Conservation (phyloP, 1,284 basidiomycete species). For the Fomitopsis palustris region DNA sequence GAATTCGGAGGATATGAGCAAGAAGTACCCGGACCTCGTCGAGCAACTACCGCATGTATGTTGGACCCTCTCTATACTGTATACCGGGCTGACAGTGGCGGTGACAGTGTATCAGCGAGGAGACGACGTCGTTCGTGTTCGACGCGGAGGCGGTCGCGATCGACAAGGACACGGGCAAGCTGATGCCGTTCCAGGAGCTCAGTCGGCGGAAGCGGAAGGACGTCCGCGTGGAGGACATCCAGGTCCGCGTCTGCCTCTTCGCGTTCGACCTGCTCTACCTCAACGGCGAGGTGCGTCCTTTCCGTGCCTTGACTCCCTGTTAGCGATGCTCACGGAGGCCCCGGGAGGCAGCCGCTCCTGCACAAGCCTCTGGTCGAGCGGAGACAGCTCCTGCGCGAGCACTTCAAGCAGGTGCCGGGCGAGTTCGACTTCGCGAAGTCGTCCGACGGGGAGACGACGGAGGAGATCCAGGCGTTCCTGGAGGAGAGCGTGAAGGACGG, state of each 20-base stretch:
- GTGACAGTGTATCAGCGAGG: conserved; percentile 77
- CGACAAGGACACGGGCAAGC: conserved; percentile 77
- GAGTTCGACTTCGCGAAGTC: conserved; percentile 94
- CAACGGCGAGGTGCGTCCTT: conserved; percentile 80
- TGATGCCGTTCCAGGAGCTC: conserved; percentile 98
- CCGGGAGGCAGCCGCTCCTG: conserved; percentile 52
- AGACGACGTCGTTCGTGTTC: conserved; percentile 85
- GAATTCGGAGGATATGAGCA: conserved; percentile 99
- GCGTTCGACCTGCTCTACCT: conserved; percentile 94
- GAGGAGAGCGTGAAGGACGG: conserved; percentile 95
- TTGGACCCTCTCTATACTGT: conserved; percentile 7
- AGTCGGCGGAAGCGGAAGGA: conserved; percentile 96
- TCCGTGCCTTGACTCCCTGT: background rate
- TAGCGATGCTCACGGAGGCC: background rate
- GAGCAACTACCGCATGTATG: conserved; percentile 86
- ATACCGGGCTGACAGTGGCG: background rate
- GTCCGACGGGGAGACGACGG: conserved; percentile 85
- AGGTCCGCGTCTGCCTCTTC: conserved; percentile 93
- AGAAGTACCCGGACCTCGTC: conserved; percentile 97
- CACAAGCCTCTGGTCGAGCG: conserved; percentile 71
- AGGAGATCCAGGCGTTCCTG: conserved; percentile 93
- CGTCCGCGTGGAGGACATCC: conserved; percentile 94
- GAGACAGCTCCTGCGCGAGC: conserved; percentile 70
- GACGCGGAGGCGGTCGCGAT: conserved; percentile 98
- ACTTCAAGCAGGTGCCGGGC: conserved; percentile 81